These are phyloP conservation scores for Crucibulum laeve DNA, from an alignment of 768 basidiomycete genomes.

Conservation along the genomic window DNA sequence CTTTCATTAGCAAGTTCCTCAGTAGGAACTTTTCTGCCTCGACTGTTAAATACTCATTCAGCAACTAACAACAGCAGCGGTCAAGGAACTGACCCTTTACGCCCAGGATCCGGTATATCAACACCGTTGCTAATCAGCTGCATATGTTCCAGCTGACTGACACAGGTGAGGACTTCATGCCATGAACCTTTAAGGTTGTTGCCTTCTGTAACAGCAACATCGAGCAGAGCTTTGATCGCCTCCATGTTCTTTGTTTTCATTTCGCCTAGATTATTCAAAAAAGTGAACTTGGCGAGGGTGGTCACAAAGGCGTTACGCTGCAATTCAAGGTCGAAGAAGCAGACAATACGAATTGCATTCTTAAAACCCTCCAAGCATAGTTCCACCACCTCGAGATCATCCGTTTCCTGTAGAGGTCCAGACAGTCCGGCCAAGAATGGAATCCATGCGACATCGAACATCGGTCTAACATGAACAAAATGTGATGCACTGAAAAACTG, in stretches of 20 bases:
- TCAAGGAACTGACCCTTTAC: conserved; percentile 64
- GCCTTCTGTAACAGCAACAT: conserved; percentile 95
- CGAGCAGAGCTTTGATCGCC: conserved; percentile 92
- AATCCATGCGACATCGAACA: conserved; percentile 99
- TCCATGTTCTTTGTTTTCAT: conserved; percentile 99
- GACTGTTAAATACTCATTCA: conserved; percentile 24
- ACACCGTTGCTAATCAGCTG: conserved; percentile 91
- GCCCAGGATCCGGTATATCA: conserved; percentile 73
- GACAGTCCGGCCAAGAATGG: conserved; percentile 95
- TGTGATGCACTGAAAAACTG: conserved; percentile 97
- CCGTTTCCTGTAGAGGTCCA: conserved; percentile 90
- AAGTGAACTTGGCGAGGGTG: conserved; percentile 94
- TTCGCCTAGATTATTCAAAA: conserved; percentile 95
- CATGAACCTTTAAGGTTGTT: conserved; percentile 94
- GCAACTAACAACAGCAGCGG: neutral
- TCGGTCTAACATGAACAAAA: conserved; percentile 93
- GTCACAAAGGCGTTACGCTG: conserved; percentile 99
- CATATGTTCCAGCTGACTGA: conserved; percentile 98
- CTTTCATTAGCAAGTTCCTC: conserved; percentile 97
- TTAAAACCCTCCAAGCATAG: conserved; percentile 95
- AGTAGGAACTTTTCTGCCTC: conserved; percentile 62
- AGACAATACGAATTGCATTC: conserved; percentile 93
- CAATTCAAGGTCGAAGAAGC: conserved; percentile 94
- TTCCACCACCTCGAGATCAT: conserved; percentile 89
- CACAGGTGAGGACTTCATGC: conserved; percentile 95